Base-by-base conservation (phyloP, 257 asterid genomes). In the Petunia axillaris region DNA sequence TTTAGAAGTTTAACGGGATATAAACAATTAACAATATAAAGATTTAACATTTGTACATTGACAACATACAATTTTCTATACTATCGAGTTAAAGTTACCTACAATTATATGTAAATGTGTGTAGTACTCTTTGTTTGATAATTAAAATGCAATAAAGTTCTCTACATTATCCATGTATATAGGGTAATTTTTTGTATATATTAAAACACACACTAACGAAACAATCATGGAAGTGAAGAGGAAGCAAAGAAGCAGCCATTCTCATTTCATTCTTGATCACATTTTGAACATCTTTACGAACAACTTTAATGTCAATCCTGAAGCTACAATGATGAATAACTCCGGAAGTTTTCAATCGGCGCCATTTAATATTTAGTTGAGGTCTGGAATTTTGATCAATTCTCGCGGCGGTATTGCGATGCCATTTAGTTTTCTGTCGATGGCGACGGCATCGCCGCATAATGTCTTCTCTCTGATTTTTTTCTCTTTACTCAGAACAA, bases 151-250 rank as follows among this genome's bases (percentile, higher is more conserved):
- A 25, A 25, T 25, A 25, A 25, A 25, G 25, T 9, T 14, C 4
- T 16, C 6, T 1, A 40, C 6, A 1, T 1, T 0, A 6, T 10
- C 40, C 36, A 0, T 63, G 9, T 10, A 14, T 15, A 11, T 37
- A 4, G 38, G 5, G 10, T 64, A 64, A 64, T 10, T 37, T 0
- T 0, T 38, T 38, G 41, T 14, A 66, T 40, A 15, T 6, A 48
- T 4, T 48, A n/a, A n/a, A 43, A 43, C 91, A 88, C 52, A 93
- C 97, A 82, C 91, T 91, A 25, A 94, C 97, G 40, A 93, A 93
- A 82, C 96, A 93, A 71, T 90, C 98, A 6, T 91, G 97, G 85
- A 91, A 93, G 78, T 91, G 97, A 55, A 93, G 97, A 35, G 96
- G 87, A 78, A 91, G 89, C 83, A 92, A 68, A 73, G 97, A 91